phyloP scores from a whole-genome alignment of 331 rosid genomes.

The Phaseolus coccineus region DNA sequence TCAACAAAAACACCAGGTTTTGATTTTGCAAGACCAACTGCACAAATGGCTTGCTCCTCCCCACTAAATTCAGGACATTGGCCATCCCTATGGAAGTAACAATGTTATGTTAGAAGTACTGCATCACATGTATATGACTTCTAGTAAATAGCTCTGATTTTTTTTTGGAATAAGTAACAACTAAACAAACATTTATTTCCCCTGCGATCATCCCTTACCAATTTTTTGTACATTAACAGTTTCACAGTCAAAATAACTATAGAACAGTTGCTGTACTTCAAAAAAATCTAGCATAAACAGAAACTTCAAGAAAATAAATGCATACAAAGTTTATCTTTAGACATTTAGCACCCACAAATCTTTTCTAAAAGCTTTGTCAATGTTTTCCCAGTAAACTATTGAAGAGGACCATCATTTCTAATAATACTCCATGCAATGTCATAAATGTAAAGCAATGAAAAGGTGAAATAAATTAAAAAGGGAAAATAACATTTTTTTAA shows the following conservation, averaged over 20 bases:
- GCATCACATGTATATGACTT: slow-evolving; percentile 31
- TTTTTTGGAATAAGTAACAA: not conserved
- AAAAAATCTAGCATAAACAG: not conserved
- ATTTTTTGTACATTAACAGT: not conserved
- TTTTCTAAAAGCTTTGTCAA: slow-evolving; percentile 22
- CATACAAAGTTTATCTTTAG: slow-evolving; percentile 15
- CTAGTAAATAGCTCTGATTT: not conserved
- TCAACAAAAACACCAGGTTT: slow-evolving; percentile 92
- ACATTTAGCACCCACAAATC: not conserved
- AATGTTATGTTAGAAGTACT: slow-evolving; percentile 37
- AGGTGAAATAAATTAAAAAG: not conserved
- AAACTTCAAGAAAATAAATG: slow-evolving; percentile 30
- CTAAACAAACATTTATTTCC: not conserved
- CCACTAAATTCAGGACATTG: slow-evolving; percentile 93
- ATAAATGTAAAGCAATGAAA: not conserved
- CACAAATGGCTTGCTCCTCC: slow-evolving; percentile 99
- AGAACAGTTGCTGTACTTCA: slow-evolving; percentile 20
- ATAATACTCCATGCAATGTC: slow-evolving; percentile 10
- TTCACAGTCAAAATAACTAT: slow-evolving; percentile 13
- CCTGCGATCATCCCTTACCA: slow-evolving; percentile 6
- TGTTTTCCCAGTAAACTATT: not conserved
- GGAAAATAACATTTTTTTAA: not conserved
- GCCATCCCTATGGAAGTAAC: slow-evolving; percentile 81
- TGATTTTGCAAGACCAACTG: slow-evolving; percentile 90
- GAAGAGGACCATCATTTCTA: not conserved